Conservation (phyloP, 345 rosid species). For the Populus simonii region DNA sequence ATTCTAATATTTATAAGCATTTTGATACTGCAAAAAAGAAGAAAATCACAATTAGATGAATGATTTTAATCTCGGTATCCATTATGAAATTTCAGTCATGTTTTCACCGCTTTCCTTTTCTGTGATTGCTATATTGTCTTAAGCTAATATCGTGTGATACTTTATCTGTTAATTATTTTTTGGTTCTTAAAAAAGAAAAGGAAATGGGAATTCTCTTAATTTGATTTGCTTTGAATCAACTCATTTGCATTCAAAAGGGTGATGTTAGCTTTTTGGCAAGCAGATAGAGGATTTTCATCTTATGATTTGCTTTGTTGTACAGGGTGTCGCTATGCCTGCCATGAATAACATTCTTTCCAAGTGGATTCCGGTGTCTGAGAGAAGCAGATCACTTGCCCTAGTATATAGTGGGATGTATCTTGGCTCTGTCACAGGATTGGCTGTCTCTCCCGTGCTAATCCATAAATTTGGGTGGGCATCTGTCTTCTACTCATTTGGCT, state of each 20-base stretch:
- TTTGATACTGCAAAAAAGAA: not conserved
- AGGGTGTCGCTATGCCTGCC: slow-evolving; percentile 99
- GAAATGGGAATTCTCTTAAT: not conserved
- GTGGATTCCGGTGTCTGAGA: slow-evolving; percentile 98
- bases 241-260: not conserved
- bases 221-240: not conserved
- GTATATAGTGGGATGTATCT: slow-evolving; percentile 99
- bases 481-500: slow-evolving; percentile 90
- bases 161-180: no score
- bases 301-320: slow-evolving; percentile 29
- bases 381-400: slow-evolving; percentile 93
- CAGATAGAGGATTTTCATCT: slow-evolving; percentile 19
- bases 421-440: slow-evolving; percentile 94
- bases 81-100: not conserved
- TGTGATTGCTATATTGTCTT: no score
- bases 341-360: slow-evolving; percentile 95
- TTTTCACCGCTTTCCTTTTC: not conserved
- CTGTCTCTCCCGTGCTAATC: slow-evolving; percentile 73
- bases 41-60: no score
- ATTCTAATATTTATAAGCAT: not conserved
- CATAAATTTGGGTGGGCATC: slow-evolving; percentile 93
- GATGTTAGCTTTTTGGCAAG: slow-evolving; percentile 9
- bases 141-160: not conserved
- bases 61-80: no score
- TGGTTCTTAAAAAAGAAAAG: not conserved